Evolutionary conservation across 1,284 basidiomycete species (phyloP).

Genomic region (Marasmius sp.): DNA sequence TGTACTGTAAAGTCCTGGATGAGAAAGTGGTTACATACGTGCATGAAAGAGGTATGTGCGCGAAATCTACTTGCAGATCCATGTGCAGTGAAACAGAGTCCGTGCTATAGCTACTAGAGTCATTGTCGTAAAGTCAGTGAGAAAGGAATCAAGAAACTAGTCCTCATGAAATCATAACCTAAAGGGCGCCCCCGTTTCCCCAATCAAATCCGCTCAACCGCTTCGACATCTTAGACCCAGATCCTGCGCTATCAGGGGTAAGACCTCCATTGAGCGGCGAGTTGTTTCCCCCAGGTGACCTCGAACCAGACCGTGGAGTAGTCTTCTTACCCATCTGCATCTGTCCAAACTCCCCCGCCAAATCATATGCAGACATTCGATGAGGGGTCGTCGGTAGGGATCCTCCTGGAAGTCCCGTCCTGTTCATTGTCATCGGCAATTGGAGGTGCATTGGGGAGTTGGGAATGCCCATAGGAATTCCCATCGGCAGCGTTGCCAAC

Average conservation of each 20-base stretch:
- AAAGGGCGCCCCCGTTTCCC: background rate
- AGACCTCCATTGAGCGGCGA: background rate
- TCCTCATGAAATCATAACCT: background rate
- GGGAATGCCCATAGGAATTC: background rate
- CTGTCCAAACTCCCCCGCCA: conserved; percentile 39
- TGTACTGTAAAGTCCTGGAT: no score
- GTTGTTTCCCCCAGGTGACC: background rate
- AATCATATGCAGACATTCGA: conserved; percentile 28
- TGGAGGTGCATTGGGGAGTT: background rate
- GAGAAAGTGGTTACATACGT: no score
- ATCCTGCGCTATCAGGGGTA: background rate
- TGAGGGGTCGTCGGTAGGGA: conserved; percentile 4
- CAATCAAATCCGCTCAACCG: background rate
- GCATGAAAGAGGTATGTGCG: background rate
- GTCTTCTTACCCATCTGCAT: conserved; percentile 20
- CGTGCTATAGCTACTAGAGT: background rate
- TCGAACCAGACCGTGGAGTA: conserved; percentile 2
- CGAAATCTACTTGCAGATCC: background rate
- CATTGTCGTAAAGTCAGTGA: background rate
- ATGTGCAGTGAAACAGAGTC: background rate
- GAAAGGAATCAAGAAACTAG: background rate
- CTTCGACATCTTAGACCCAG: background rate
- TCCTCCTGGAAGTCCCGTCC: conserved; percentile 9
- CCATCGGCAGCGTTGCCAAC: conserved; percentile 5
- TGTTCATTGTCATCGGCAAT: background rate